Base-by-base conservation (phyloP, 768 basidiomycete genomes). In the Mycena leptocephala region DNA sequence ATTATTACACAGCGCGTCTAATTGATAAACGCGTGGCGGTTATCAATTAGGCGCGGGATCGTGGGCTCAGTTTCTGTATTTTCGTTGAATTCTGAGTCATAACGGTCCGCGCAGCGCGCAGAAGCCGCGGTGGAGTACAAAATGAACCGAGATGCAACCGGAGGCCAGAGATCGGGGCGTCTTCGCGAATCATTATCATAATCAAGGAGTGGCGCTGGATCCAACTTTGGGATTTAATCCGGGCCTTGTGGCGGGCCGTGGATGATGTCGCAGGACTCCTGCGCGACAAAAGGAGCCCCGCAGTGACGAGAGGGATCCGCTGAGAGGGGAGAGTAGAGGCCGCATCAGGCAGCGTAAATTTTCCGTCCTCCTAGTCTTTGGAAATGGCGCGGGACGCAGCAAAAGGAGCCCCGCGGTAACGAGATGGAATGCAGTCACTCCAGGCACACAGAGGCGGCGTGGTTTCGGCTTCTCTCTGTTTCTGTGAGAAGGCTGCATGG, bases 241-340 rank as follows among this genome's bases (percentile, higher is more conserved):
- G n/a, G 61, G 33, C 0, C 32, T 13, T 41, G 37, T 22, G 26
- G 18, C 37, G 62, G 1, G 35, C 35, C 6, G n/a, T n/a, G n/a
- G n/a, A n/a, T n/a, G 35, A 13, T 6, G 33, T 20, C 33, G 48
- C 18, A 24, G 51, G 51, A 37, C 51, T 32, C 24, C 20, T 26
- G 61, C 62, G 62, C 62, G 22, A 32, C 62, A 64, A 65, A n/a
- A 51, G 66, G 66, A 68, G 37, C 9, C 37, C 66, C 66, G 66
- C 53, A 22, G 20, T 56, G 66, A 39, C 66, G 66, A 53, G 26
- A 68, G 22, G 35, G n/a, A n/a, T n/a, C n/a, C n/a, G n/a, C n/a
- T n/a, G n/a, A n/a, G n/a, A n/a, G n/a, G n/a, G n/a, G n/a, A n/a
- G n/a, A n/a, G n/a, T n/a, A n/a, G n/a, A n/a, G n/a, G n/a, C n/a